A percentile compares a stretch with the other conserved stretches of the same genome.
Conservation (phyloP, 768 basidiomycete species). For the Tulasnella sp. region DNA sequence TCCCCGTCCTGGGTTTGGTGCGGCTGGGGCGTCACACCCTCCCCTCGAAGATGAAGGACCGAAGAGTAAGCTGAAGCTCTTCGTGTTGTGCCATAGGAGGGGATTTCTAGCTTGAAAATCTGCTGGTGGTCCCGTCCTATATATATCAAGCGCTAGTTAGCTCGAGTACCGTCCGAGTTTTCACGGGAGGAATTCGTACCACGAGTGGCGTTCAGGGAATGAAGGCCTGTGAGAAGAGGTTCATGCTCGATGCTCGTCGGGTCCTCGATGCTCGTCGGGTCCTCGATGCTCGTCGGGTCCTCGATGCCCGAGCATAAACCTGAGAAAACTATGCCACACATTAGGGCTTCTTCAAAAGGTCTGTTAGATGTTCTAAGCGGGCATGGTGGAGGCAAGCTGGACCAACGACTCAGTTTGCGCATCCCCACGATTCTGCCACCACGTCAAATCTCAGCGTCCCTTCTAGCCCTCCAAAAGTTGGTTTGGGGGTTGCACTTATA, state of each 20-base stretch:
- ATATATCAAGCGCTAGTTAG: background rate
- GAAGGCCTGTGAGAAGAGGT: background rate
- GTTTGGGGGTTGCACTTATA: too few species aligned
- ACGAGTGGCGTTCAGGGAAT: background rate
- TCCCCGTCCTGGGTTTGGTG: conserved; percentile 27
- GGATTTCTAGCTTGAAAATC: background rate
- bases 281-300: background rate
- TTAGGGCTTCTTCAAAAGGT: background rate
- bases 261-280: too few species aligned
- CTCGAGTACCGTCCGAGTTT: background rate
- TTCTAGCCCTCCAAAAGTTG: background rate
- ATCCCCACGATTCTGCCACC: background rate
- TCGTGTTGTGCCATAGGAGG: background rate
- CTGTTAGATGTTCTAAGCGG: background rate
- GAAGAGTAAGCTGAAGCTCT: conserved; percentile 28
- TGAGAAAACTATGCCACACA: conserved; percentile 14
- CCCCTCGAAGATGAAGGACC: conserved; percentile 37
- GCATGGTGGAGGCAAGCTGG: too few species aligned
- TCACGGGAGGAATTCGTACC: background rate
- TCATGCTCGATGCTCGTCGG: background rate
- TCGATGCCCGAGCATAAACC: background rate
- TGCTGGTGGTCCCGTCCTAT: background rate
- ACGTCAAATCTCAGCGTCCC: background rate
- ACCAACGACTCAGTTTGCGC: too few species aligned
- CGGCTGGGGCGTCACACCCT: conserved; percentile 33